A percentile compares a stretch with the other conserved stretches of the same genome.
phyloP scores from a whole-genome alignment of 163 green algal species.

The Picocystis sp. region DNA sequence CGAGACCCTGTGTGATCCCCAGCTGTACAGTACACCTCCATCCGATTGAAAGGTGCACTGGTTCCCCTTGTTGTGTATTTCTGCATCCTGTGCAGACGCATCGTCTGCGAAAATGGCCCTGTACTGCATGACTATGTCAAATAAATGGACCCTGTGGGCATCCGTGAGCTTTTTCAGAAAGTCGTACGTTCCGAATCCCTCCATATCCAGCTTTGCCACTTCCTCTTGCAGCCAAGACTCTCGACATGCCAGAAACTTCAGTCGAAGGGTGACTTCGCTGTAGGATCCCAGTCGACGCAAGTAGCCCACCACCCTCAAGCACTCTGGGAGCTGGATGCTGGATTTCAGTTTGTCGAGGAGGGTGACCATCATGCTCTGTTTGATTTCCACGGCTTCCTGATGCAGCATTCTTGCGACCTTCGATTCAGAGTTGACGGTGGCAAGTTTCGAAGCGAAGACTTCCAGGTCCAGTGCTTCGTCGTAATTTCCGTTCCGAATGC shows the following conservation, averaged over 20 bases:
- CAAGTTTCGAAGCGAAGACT: slow-evolving; percentile 51
- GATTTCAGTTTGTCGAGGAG: slow-evolving; percentile 61
- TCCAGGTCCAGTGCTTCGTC: slow-evolving; percentile 94
- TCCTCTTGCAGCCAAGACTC: neutral
- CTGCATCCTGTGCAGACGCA: neutral
- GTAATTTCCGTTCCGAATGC: slow-evolving; percentile 79
- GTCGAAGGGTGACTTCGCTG: slow-evolving; percentile 56
- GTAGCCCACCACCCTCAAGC: slow-evolving; percentile 84
- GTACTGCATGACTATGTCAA: slow-evolving; percentile 96
- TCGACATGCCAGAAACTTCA: slow-evolving; percentile 21
- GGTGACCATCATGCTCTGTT: slow-evolving; percentile 53
- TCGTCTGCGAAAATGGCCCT: slow-evolving; percentile 71
- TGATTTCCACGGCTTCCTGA: slow-evolving; percentile 16
- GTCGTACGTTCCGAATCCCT: slow-evolving; percentile 51
- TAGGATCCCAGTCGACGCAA: slow-evolving; percentile 70
- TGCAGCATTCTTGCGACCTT: slow-evolving; percentile 6
- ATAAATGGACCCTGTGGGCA: slow-evolving; percentile 81
- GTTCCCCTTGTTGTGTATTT: too few relatives aligned
- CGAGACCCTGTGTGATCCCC: slow-evolving; percentile 52
- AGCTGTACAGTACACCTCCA: slow-evolving; percentile 50
- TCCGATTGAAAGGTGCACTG: slow-evolving; percentile 9
- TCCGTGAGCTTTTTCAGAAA: slow-evolving; percentile 70
- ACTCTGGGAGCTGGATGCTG: slow-evolving; percentile 79
- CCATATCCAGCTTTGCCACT: too few relatives aligned
- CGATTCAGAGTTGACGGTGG: slow-evolving; percentile 37